Evolutionary conservation across 345 rosid genomes (phyloP), one percentile per base, ranked within the genome.

Genomic region (Salix suchowensis): DNA sequence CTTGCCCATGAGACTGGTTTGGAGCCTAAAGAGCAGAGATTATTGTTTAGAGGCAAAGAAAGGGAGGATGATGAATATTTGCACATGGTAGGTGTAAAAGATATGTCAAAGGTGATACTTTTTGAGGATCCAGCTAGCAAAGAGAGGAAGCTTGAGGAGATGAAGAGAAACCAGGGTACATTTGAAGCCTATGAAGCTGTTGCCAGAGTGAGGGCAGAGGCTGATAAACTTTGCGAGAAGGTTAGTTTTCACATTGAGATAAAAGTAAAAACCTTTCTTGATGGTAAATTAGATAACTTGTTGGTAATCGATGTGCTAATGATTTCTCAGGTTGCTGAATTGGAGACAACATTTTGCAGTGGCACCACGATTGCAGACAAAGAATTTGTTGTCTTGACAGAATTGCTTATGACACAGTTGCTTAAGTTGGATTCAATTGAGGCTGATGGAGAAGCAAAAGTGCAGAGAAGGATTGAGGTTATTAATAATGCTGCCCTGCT

Each of bases 121-220:
- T 75, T 87, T 60, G 88, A 87, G 72, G 88, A 87, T 67, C 90
- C 90, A 21, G 90, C 88, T n/a, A 80, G 84, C 82, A 87, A 82
- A 77, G 90, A 84, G 85, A 82, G 82, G 81, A 87, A 87, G 75
- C 79, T 85, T 15, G 80, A 79, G 80, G 86, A 83, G 79, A 81
- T 86, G 83, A 79, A 74, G 62, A 79, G 74, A 69, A 82, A 87
- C 55, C 78, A 73, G 54, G 74, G 71, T n/a, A 55, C 78, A 32
- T 48, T 74, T 65, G 76, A 77, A 76, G 84, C 86, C 54, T 77
- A 70, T 36, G 87, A 83, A 78, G 80, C 83, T 15, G 79, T 87
- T 15, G 86, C 74, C 77, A 70, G 65, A 74, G 87, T 84, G 79
- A 85, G 85, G 66, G 75, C 82, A 37, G 89, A 87, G 72, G 88